Evolutionary conservation across 805 yeast species (phyloP).

Genomic region (Schwanniomyces vanrijiae): DNA sequence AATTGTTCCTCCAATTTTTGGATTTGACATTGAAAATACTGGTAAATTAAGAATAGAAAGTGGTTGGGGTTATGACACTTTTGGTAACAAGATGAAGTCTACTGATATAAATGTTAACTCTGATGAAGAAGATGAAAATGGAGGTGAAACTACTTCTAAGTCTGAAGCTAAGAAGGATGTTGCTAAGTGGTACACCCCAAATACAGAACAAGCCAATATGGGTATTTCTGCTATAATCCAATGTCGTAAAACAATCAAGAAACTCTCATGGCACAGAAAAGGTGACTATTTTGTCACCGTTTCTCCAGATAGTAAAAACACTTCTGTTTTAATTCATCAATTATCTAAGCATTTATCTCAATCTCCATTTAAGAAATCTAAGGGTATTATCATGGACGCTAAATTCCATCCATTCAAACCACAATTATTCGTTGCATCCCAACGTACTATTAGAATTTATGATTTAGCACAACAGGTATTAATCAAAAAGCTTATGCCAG

Average conservation of each 20-base stretch:
- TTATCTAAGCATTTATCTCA: constrained; percentile 91
- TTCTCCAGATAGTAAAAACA: constrained; percentile 89
- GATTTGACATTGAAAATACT: constrained; percentile 78
- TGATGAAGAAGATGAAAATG: constrained; percentile 40
- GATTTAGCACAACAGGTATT: constrained; percentile 85
- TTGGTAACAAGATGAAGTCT: constrained; percentile 42
- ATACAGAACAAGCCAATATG: constrained; percentile 51
- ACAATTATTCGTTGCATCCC: constrained; percentile 89
- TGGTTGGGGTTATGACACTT: constrained; percentile 86
- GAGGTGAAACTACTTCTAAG: constrained; percentile 17
- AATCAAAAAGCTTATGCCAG: constrained; percentile 85
- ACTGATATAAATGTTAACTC: constrained; percentile 37
- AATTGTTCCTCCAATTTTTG: constrained; percentile 88
- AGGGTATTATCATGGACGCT: constrained; percentile 94
- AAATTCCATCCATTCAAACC: constrained; percentile 97
- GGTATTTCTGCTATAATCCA: constrained; percentile 77
- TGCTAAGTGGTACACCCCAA: constrained; percentile 84
- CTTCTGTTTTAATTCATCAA: constrained; percentile 92
- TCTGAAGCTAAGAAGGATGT: constrained; percentile 45
- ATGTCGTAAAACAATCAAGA: constrained; percentile 66
- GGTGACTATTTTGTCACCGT: constrained; percentile 97
- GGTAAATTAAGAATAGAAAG: constrained; percentile 78
- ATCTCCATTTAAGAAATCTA: constrained; percentile 89
- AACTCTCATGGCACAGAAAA: constrained; percentile 91
- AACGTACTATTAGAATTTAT: constrained; percentile 86